Base-by-base conservation (phyloP, 805 yeast species). In the Yamadazyma olivae region DNA sequence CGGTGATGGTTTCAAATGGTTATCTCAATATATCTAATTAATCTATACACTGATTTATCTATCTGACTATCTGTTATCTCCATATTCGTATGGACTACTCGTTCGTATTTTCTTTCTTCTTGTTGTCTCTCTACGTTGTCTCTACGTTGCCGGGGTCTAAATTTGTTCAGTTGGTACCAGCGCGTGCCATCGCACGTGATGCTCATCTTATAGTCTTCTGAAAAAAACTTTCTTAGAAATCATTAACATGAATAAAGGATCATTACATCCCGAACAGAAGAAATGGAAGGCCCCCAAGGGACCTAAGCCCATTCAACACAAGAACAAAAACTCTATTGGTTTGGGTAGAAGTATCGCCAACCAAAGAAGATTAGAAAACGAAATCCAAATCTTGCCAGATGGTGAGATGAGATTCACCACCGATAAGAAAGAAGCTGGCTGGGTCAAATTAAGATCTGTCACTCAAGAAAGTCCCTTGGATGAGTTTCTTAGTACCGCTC, bases 1-100 rank as follows among this genome's bases (percentile, higher is more conserved):
- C 65, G 95, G 95, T 43, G 98, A 93, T 54, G 99, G 95, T 45
- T 89, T 93, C 78, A 85, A 88, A 76, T 93, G 97, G 98, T 79
- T 93, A 57, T 88, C 96, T 44, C 95, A 93, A 70, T 91, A 85
- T 67, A 91, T 91, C 53, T 91, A 20, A 20, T 20, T 20, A 20
- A 20, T 20, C 9, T 24, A 24, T 24, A 13, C 12, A 10, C 6
- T 24, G 14, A 13, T 24, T 24, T 24, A 8, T 9, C 27, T 20
- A 20, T 20, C 9, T 20, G 9, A 20, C 22, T n/a, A n/a, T n/a
- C n/a, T n/a, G n/a, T n/a, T n/a, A n/a, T n/a, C n/a, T n/a, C n/a
- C n/a, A n/a, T n/a, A n/a, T n/a, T n/a, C n/a, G n/a, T n/a, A n/a
- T n/a, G n/a, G n/a, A n/a, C n/a, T n/a, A n/a, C n/a, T n/a, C n/a